Evolutionary conservation across 805 yeast species (phyloP).

Genomic region (Brettanomyces naardenensis): DNA sequence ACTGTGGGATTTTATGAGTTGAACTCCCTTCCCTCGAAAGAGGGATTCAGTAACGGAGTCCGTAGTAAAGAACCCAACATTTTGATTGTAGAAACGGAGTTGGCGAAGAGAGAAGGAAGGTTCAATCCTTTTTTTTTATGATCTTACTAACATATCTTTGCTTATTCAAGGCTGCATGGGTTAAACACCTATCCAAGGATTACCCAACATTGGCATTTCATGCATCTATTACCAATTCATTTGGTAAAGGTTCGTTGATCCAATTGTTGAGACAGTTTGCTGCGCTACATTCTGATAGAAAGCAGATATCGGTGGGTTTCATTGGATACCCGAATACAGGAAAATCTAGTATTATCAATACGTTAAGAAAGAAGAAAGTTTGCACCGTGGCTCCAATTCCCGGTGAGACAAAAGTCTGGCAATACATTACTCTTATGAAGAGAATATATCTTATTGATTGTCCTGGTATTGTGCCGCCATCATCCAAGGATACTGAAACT

Average conservation of each 20-base stretch:
- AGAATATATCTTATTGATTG: slow-evolving; percentile 92
- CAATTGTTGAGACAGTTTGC: slow-evolving; percentile 92
- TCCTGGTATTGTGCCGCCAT: slow-evolving; percentile 98
- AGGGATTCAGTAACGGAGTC: slow-evolving; percentile 33
- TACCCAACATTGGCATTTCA: slow-evolving; percentile 96
- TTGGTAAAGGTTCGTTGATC: slow-evolving; percentile 94
- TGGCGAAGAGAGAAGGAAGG: not conserved
- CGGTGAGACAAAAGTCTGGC: slow-evolving; percentile 99
- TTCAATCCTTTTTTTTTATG: slow-evolving; percentile 3
- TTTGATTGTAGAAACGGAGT: not conserved
- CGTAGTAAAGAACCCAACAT: slow-evolving; percentile 91
- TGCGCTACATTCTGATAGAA: slow-evolving; percentile 81
- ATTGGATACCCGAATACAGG: slow-evolving; percentile 99
- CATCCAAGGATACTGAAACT: slow-evolving; percentile 78
- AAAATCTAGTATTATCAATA: slow-evolving; percentile 90
- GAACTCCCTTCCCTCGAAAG: slow-evolving; percentile 39
- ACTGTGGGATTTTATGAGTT: slow-evolving; percentile 72
- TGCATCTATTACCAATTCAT: slow-evolving; percentile 94
- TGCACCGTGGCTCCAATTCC: slow-evolving; percentile 98
- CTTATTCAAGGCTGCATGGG: slow-evolving; percentile 65
- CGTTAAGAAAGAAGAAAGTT: slow-evolving; percentile 89
- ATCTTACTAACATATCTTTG: slow-evolving; percentile 9
- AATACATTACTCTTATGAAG: slow-evolving; percentile 94
- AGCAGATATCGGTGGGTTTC: slow-evolving; percentile 94
- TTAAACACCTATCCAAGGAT: slow-evolving; percentile 82